These are phyloP conservation scores for Dovyalis caffra DNA, from an alignment of 345 rosid genomes.

Conservation along the genomic window DNA sequence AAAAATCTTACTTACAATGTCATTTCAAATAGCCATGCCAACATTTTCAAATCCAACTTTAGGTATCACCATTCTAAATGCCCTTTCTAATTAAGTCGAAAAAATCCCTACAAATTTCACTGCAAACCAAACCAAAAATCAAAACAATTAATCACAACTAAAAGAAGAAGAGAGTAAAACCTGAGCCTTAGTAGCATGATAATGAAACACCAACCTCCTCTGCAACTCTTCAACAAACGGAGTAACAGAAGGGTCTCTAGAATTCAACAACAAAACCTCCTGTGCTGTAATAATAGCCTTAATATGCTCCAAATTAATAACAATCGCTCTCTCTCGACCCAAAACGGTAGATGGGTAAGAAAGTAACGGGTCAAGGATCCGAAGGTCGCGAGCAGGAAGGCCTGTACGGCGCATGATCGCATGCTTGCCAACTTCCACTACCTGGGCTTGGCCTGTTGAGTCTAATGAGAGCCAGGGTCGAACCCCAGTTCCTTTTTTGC, in stretches of 20 bases:
- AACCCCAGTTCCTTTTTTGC: constrained; percentile 67
- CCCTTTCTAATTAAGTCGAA: not conserved
- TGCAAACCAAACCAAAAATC: not conserved
- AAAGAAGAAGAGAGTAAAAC: constrained; percentile 27
- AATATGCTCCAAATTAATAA: constrained; percentile 85
- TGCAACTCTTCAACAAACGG: constrained; percentile 79
- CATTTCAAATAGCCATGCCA: not conserved
- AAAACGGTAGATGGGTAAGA: constrained; percentile 85
- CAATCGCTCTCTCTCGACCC: constrained; percentile 89
- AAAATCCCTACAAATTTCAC: not conserved
- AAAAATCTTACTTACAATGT: not conserved
- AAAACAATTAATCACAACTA: constrained; percentile 9
- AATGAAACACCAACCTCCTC: constrained; percentile 52
- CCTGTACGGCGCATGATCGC: constrained; percentile 91
- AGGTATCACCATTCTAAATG: not conserved
- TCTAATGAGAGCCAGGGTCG: constrained; percentile 68
- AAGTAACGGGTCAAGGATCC: constrained; percentile 85
- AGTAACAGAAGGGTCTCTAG: constrained; percentile 71
- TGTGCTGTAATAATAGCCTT: constrained; percentile 91
- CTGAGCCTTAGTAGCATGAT: constrained; percentile 68
- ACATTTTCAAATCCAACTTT: not conserved
- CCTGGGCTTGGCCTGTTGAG: constrained; percentile 53
- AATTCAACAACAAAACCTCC: constrained; percentile 79
- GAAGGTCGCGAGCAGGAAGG: constrained; percentile 83
- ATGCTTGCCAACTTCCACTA: constrained; percentile 75